Percentiles rank a stretch among this genome's conserved stretches.
Conservation (phyloP, 2,329 filamentous ascomycete species). For the Fonsecaea pugnacius region DNA sequence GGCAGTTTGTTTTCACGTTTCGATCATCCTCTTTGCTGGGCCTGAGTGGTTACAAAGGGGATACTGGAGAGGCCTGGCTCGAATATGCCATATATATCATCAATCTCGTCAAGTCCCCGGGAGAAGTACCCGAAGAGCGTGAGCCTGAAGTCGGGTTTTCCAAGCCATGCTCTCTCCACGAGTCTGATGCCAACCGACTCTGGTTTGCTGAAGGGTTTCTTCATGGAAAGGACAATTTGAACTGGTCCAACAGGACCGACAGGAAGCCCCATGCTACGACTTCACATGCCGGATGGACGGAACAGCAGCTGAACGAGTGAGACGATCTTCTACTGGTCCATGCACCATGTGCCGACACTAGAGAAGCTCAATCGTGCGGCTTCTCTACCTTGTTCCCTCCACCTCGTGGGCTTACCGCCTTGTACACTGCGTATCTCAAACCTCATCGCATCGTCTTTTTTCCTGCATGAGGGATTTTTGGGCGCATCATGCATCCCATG, state of each 20-base stretch:
- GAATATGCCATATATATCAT: not conserved
- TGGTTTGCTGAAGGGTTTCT: not conserved
- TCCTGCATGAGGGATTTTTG: not conserved
- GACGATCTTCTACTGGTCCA: not conserved
- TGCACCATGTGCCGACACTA: not conserved
- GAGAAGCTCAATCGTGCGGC: not conserved
- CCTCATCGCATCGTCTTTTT: not conserved
- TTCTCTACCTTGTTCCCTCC: not conserved
- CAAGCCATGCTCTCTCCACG: not conserved
- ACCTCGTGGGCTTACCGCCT: not conserved
- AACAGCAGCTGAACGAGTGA: not conserved
- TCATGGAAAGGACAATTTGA: not conserved
- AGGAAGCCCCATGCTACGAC: not conserved
- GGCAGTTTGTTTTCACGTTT: not conserved
- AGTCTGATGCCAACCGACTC: not conserved
- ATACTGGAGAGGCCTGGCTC: not conserved
- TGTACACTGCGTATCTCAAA: not conserved
- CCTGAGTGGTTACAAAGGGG: not conserved
- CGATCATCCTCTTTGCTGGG: not conserved
- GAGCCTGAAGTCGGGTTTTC: not conserved
- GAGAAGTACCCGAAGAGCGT: not conserved
- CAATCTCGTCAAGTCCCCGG: not conserved
- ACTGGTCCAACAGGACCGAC: not conserved
- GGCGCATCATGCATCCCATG: not conserved
- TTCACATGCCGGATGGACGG: not conserved